These are phyloP conservation scores for Fonsecaea erecta DNA, from an alignment of 2,329 filamentous ascomycete species.

Conservation along the genomic window DNA sequence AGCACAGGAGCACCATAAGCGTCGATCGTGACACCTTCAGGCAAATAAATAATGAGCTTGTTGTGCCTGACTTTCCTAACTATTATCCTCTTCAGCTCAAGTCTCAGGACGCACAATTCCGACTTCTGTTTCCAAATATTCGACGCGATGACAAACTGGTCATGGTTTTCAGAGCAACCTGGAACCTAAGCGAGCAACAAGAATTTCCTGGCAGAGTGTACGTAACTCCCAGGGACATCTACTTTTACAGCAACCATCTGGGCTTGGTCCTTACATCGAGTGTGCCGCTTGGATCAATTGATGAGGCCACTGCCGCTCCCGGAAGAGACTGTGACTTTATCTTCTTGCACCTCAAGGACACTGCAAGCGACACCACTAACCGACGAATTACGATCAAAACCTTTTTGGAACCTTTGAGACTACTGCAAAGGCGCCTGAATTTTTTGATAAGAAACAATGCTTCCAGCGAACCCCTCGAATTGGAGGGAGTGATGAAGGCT, in stretches of 20 bases:
- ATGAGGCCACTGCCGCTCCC: conserved; percentile 85
- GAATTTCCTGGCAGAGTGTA: conserved; percentile 85
- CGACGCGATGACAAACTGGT: conserved; percentile 79
- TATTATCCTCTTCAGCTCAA: conserved; percentile 80
- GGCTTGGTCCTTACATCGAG: conserved; percentile 84
- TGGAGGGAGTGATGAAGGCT: conserved; percentile 72
- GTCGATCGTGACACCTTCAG: conserved; percentile 53
- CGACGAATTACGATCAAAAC: conserved; percentile 85
- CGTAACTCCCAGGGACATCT: conserved; percentile 83
- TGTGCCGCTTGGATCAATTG: conserved; percentile 74
- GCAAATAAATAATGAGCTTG: conserved; percentile 43
- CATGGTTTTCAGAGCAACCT: conserved; percentile 89
- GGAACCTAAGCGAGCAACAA: conserved; percentile 76
- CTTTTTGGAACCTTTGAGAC: conserved; percentile 82
- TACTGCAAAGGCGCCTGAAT: conserved; percentile 83
- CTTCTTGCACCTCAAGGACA: conserved; percentile 76
- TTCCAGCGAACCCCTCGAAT: conserved; percentile 68
- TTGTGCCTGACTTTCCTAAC: conserved; percentile 62
- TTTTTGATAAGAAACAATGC: conserved; percentile 81
- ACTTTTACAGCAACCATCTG: conserved; percentile 95
- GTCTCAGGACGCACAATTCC: conserved; percentile 90
- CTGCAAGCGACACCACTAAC: conserved; percentile 65
- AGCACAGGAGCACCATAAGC: conserved; percentile 62
- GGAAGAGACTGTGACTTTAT: conserved; percentile 93
- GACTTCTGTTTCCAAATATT: conserved; percentile 84